Percentiles rank a stretch among this genome's conserved stretches.
Conservation (phyloP, 495 filamentous ascomycete genomes). For the Paragyromitra xinjiangensis region DNA sequence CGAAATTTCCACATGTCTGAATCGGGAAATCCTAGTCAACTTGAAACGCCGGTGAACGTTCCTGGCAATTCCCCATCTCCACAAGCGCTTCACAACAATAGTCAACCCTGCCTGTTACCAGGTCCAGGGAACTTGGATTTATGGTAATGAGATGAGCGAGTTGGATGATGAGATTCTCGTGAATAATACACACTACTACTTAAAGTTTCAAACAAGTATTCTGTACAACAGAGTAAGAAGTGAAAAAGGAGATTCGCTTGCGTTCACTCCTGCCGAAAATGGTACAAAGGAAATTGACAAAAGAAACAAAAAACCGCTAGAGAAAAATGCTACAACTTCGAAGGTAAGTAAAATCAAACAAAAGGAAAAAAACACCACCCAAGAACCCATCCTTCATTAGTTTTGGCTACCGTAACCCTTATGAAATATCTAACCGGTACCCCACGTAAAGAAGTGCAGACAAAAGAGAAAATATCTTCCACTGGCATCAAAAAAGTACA, state of each 20-base stretch:
- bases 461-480: slow-evolving; percentile 25
- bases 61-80: background rate
- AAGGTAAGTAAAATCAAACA: slow-evolving; percentile 7
- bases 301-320: slow-evolving; percentile 18
- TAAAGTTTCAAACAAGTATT: slow-evolving; percentile 22
- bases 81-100: background rate
- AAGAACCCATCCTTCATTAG: slow-evolving; percentile 48
- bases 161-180: slow-evolving; percentile 3
- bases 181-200: slow-evolving; percentile 46
- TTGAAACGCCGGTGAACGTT: slow-evolving; percentile 28
- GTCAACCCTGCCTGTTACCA: background rate
- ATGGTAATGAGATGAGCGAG: background rate
- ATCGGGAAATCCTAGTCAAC: slow-evolving; percentile 4
- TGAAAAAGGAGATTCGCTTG: background rate
- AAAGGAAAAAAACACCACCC: slow-evolving; percentile 37
- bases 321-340: slow-evolving; percentile 15
- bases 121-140: background rate
- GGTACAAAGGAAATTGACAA: slow-evolving; percentile 24
- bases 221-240: slow-evolving; percentile 30
- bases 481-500: slow-evolving; percentile 11
- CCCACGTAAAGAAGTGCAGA: slow-evolving; percentile 13
- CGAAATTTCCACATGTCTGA: background rate
- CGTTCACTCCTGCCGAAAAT: slow-evolving; percentile 3
- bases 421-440: slow-evolving; percentile 32
- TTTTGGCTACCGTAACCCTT: slow-evolving; percentile 39